A percentile compares a stretch with the other conserved stretches of the same genome.
These are phyloP conservation scores for Afroboletus lepidellus DNA, from an alignment of 1,284 basidiomycete genomes.

Conservation along the genomic window DNA sequence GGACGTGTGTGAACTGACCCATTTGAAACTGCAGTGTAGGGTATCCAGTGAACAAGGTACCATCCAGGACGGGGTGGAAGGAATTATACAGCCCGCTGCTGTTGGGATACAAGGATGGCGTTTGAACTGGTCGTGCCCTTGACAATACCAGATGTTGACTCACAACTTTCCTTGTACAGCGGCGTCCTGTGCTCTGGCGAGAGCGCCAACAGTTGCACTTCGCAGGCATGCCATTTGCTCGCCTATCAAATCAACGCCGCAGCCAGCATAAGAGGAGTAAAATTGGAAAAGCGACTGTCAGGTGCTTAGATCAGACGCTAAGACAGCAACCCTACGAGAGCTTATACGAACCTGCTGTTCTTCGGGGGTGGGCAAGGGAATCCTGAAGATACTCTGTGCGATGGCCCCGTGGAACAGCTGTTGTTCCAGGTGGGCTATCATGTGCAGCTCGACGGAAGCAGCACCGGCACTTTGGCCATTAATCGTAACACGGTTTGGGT, in stretches of 20 bases:
- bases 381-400: conserved; percentile 57
- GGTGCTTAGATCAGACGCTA: not conserved
- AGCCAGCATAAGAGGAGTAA: conserved; percentile 48
- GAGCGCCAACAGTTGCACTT: conserved; percentile 45
- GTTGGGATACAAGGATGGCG: conserved; percentile 14
- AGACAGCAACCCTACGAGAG: not conserved
- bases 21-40: conserved; percentile 45
- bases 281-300: conserved; percentile 50
- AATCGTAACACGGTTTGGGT: conserved; percentile 54
- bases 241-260: conserved; percentile 37
- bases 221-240: conserved; percentile 48
- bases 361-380: conserved; percentile 46
- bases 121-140: not conserved
- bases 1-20: conserved; percentile 47
- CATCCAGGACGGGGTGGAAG: conserved; percentile 48
- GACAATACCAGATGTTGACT: not conserved
- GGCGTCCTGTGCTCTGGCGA: conserved; percentile 56
- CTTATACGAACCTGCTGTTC: conserved; percentile 44
- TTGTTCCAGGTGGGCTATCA: conserved; percentile 44
- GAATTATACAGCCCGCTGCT: conserved; percentile 40
- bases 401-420: conserved; percentile 52
- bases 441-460: conserved; percentile 53
- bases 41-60: conserved; percentile 45
- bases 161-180: conserved; percentile 23
- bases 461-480: conserved; percentile 65